Evolutionary conservation across 371 early-diverging fungal species (phyloP).

Genomic region (Dichotomocladium elegans): DNA sequence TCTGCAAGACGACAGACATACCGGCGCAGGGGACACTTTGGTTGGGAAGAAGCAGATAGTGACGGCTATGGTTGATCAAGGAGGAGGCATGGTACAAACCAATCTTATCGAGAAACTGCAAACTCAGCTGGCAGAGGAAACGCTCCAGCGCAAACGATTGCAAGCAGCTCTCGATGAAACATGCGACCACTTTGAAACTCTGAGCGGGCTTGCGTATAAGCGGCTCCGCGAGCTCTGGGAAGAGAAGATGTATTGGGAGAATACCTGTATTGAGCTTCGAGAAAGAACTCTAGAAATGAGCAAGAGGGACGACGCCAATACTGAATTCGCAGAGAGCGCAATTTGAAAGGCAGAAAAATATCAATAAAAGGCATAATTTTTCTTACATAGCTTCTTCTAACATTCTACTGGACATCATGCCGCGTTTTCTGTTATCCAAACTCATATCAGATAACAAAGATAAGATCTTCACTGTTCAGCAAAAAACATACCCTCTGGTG

Average conservation of each 20-base stretch:
- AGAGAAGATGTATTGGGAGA: slow-evolving; percentile 46
- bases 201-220: slow-evolving; percentile 52
- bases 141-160: slow-evolving; percentile 25
- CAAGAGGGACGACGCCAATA: no score
- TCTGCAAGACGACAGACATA: background rate
- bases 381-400: no score
- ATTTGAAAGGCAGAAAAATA: no score
- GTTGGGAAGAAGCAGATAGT: background rate
- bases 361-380: no score
- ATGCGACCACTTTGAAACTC: slow-evolving; percentile 51
- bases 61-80: no score
- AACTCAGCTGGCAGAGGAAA: slow-evolving; percentile 25
- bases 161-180: slow-evolving; percentile 51
- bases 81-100: background rate
- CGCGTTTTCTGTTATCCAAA: no score
- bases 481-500: no score
- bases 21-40: background rate
- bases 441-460: no score
- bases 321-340: no score
- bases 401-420: no score
- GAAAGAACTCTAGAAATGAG: slow-evolving; percentile 19
- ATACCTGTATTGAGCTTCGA: slow-evolving; percentile 34
- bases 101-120: slow-evolving; percentile 15
- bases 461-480: no score
- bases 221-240: slow-evolving; percentile 55